A percentile compares a stretch with the other conserved stretches of the same genome.
Conservation (phyloP, 495 filamentous ascomycete species). For the Penicillium antarcticum region DNA sequence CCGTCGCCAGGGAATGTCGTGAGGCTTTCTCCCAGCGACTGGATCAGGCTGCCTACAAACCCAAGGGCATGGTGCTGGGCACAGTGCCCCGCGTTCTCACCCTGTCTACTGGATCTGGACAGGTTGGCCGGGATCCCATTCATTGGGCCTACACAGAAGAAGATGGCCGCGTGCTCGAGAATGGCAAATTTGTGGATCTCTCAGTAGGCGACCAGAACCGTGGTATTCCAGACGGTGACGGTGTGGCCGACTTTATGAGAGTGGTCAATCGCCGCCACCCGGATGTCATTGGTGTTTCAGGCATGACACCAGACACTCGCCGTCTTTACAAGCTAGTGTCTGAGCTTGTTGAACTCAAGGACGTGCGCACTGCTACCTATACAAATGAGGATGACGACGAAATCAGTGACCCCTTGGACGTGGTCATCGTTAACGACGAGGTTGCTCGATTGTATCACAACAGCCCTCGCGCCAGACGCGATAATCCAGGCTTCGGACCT, state of each 20-base stretch:
- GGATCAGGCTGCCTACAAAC: constrained; percentile 94
- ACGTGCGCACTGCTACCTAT: constrained; percentile 70
- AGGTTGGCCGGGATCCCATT: constrained; percentile 70
- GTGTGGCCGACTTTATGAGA: constrained; percentile 66
- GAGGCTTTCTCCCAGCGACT: constrained; percentile 82
- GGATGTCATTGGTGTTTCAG: constrained; percentile 85
- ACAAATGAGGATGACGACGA: constrained; percentile 59
- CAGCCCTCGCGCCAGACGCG: constrained; percentile 73
- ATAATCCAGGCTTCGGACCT: constrained; percentile 74
- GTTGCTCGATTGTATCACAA: constrained; percentile 91
- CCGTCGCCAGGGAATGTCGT: constrained; percentile 75
- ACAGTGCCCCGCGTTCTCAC: constrained; percentile 84
- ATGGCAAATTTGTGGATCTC: constrained; percentile 80
- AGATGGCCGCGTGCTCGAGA: constrained; percentile 82
- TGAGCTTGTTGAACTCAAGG: constrained; percentile 68
- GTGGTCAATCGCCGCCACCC: constrained; percentile 72
- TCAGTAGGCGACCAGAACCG: constrained; percentile 65
- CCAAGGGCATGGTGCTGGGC: constrained; percentile 86
- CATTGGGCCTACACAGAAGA: constrained; percentile 93
- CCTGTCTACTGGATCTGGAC: constrained; percentile 74
- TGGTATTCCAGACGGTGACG: constrained; percentile 56
- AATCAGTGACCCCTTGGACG: constrained; percentile 70
- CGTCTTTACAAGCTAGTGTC: constrained; percentile 76
- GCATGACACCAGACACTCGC: constrained; percentile 86
- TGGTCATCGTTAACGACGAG: constrained; percentile 92